phyloP scores from a whole-genome alignment of 768 basidiomycete genomes.

The Holtermanniella nyarrowii region DNA sequence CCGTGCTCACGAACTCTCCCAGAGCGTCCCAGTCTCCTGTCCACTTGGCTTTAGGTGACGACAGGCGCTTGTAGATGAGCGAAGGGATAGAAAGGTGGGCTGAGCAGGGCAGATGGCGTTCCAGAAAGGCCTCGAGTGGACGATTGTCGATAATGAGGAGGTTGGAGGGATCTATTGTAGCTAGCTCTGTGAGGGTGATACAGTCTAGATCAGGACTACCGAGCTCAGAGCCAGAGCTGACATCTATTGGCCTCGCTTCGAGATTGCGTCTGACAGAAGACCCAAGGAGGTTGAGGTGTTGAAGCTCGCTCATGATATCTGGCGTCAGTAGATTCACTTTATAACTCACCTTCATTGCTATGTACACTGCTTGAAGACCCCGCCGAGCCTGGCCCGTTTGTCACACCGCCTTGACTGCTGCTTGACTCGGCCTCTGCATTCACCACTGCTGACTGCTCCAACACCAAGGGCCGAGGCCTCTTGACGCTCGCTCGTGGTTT shows the following conservation, averaged over 20 bases:
- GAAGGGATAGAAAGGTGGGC: constrained; percentile 82
- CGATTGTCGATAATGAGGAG: constrained; percentile 70
- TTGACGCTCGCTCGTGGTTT: background rate
- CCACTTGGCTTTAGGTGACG: constrained; percentile 43
- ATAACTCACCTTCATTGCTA: background rate
- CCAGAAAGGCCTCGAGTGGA: constrained; percentile 55
- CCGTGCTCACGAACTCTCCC: constrained; percentile 71
- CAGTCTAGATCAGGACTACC: constrained; percentile 4
- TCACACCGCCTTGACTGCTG: too few relatives aligned
- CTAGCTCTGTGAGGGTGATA: constrained; percentile 55
- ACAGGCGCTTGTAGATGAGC: constrained; percentile 77
- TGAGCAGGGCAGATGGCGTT: constrained; percentile 56
- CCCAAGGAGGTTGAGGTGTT: constrained; percentile 21
- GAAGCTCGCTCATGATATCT: constrained; percentile 17
- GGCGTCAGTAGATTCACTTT: background rate
- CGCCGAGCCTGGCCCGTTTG: too few relatives aligned
- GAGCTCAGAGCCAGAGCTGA: constrained; percentile 10
- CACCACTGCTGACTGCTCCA: background rate
- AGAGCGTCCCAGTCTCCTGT: constrained; percentile 52
- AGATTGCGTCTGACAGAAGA: constrained; percentile 21
- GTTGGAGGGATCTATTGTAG: constrained; percentile 42
- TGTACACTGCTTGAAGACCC: too few relatives aligned
- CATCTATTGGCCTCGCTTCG: constrained; percentile 17
- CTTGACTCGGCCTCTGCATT: too few relatives aligned
- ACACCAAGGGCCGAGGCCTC: background rate